Percentiles rank a stretch among this genome's conserved stretches.
These are phyloP conservation scores for Cercospora beticola DNA, from an alignment of 2,329 filamentous ascomycete species.

Conservation along the genomic window DNA sequence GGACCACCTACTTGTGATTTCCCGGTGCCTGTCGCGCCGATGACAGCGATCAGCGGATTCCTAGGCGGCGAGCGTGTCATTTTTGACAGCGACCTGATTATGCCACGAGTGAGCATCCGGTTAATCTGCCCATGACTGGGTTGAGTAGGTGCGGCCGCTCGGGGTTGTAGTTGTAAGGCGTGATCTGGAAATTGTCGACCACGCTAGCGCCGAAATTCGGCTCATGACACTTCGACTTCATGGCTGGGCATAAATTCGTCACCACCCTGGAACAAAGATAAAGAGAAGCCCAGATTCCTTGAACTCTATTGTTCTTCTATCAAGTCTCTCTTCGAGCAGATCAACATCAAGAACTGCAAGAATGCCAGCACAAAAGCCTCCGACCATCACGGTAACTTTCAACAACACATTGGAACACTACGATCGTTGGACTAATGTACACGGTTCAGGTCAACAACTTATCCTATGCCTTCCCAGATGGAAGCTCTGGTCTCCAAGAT, in stretches of 20 bases:
- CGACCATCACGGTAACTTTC: constrained; percentile 66
- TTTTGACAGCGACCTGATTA: constrained; percentile 11
- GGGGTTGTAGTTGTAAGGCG: constrained; percentile 10
- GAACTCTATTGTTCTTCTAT: background rate
- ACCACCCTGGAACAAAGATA: background rate
- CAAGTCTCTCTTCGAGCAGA: background rate
- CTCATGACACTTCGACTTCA: constrained; percentile 12
- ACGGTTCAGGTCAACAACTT: constrained; percentile 54
- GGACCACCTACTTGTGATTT: constrained; percentile 73
- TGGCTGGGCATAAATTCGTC: constrained; percentile 11
- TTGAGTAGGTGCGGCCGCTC: background rate
- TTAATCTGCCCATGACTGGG: background rate
- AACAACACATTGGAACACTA: background rate
- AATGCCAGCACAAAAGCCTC: constrained; percentile 38
- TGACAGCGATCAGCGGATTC: constrained; percentile 70
- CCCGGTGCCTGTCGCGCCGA: constrained; percentile 89
- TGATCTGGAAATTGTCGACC: background rate
- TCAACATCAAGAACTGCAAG: background rate
- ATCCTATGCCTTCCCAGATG: constrained; percentile 86
- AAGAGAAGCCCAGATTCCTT: background rate
- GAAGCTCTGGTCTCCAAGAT: constrained; percentile 72
- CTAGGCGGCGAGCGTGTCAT: constrained; percentile 30
- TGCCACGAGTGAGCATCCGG: constrained; percentile 14
- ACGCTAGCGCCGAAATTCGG: constrained; percentile 6
- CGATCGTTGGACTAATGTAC: background rate